Percentiles rank a stretch among this genome's conserved stretches.
phyloP scores from a whole-genome alignment of 2,329 filamentous ascomycete genomes.

The Talaromyces rugulosus region DNA sequence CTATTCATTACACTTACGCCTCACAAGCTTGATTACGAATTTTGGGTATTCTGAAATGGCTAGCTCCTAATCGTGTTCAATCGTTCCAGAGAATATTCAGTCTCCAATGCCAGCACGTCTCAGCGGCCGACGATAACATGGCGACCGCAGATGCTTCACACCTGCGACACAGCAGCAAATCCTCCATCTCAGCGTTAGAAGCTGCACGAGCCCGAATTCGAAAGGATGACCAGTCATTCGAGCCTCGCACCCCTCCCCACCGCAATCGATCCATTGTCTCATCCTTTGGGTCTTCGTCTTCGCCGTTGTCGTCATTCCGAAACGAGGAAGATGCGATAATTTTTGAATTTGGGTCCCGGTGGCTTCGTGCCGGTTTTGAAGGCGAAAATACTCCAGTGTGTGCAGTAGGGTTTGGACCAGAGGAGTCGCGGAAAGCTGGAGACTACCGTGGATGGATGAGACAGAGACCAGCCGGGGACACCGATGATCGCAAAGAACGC shows the following conservation, averaged over 20 bases:
- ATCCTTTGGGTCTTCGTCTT: constrained; percentile 50
- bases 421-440: constrained; percentile 70
- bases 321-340: constrained; percentile 81
- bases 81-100: background rate
- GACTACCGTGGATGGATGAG: constrained; percentile 72
- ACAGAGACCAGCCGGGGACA: constrained; percentile 19
- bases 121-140: background rate
- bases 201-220: constrained; percentile 18
- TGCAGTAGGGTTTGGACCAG: constrained; percentile 66
- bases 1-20: too few relatives aligned
- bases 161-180: constrained; percentile 13
- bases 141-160: constrained; percentile 11
- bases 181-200: constrained; percentile 15
- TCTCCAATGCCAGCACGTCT: background rate
- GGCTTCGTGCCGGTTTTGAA: constrained; percentile 77
- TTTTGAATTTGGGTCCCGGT: constrained; percentile 76
- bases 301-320: constrained; percentile 54
- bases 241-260: constrained; percentile 57
- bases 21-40: background rate
- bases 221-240: constrained; percentile 21
- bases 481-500: constrained; percentile 18
- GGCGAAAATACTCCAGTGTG: constrained; percentile 74
- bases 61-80: background rate
- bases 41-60: background rate
- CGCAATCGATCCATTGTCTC: constrained; percentile 46